phyloP scores from a whole-genome alignment of 1,139 yeast species.

The Diutina neorugosa region DNA sequence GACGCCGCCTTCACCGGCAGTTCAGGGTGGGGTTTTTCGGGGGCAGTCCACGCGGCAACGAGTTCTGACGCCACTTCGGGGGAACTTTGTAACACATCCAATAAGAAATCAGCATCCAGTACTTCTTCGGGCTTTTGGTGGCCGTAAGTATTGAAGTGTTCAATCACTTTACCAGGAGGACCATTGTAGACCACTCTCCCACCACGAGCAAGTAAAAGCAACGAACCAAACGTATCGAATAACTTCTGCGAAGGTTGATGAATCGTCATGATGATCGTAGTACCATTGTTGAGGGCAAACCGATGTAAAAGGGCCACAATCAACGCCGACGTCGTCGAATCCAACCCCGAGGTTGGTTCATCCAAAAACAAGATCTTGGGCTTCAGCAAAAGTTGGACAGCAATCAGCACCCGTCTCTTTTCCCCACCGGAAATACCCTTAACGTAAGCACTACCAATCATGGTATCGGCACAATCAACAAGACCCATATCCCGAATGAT shows the following conservation, averaged over 20 bases:
- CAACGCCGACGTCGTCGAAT: not conserved
- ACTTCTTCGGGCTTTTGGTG: not conserved
- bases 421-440: conserved; percentile 4
- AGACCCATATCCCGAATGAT: not conserved
- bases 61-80: not conserved
- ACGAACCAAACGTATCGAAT: not conserved
- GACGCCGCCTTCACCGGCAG: not conserved
- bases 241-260: conserved; percentile 1
- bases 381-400: not conserved
- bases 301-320: not conserved
- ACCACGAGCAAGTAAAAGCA: not conserved
- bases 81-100: not conserved
- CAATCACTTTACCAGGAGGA: not conserved
- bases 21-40: not conserved
- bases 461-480: not conserved
- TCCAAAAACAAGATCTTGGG: conserved; percentile 2
- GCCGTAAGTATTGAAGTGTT: not conserved
- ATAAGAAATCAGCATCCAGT: not conserved
- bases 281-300: not conserved
- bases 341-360: conserved; percentile 1
- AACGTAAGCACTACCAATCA: not conserved
- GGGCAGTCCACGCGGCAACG: not conserved
- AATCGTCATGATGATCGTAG: conserved; percentile 2
- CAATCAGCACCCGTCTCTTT: conserved; percentile 2
- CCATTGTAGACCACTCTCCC: conserved; percentile 3